These are phyloP conservation scores for Leccinum fuscescens DNA, from an alignment of 1,284 basidiomycete genomes.

Conservation along the genomic window DNA sequence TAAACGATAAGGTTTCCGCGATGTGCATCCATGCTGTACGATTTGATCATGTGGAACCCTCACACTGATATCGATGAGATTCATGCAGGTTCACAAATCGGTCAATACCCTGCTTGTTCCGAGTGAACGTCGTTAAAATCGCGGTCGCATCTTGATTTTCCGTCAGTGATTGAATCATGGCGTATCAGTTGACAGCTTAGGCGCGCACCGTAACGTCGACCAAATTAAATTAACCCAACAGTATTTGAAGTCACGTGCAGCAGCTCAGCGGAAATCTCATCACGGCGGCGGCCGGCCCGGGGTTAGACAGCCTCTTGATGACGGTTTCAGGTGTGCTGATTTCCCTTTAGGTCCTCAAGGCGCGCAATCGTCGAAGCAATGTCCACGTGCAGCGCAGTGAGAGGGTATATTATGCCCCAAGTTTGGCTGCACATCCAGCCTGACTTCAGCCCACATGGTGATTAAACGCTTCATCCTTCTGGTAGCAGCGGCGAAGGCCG, in stretches of 20 bases:
- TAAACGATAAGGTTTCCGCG: neutral
- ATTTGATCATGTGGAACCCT: neutral
- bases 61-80: neutral
- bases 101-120: neutral
- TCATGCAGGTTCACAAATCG: neutral
- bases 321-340: neutral
- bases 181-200: neutral
- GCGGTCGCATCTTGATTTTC: neutral
- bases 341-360: too few species aligned
- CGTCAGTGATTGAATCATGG: neutral
- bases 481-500: slow-evolving; percentile 13
- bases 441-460: slow-evolving; percentile 13
- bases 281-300: neutral
- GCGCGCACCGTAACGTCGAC: neutral
- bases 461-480: slow-evolving; percentile 17
- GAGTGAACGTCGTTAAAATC: neutral
- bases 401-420: slow-evolving; percentile 10
- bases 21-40: neutral
- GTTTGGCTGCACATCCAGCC: too few species aligned
- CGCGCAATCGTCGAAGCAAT: neutral
- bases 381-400: neutral
- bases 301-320: neutral
- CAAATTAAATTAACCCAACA: neutral
- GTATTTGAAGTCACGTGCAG: slow-evolving; percentile 8
- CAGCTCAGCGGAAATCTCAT: neutral